Evolutionary conservation across 2,329 filamentous ascomycete genomes (phyloP).

Genomic region (Dothistroma pini): DNA sequence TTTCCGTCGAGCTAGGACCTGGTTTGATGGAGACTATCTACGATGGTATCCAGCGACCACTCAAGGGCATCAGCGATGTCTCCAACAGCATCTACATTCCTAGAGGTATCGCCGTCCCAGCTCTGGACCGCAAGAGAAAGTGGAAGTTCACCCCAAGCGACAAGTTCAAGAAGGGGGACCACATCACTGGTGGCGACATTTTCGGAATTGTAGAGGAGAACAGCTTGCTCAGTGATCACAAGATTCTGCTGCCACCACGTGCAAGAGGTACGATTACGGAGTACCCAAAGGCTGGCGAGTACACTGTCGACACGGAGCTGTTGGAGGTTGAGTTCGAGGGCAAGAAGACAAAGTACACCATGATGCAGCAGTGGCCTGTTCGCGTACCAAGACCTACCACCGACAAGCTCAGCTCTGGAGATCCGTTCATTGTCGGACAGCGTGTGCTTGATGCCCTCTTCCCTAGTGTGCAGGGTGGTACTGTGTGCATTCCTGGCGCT

Average conservation of each 20-base stretch:
- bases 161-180: conserved; percentile 87
- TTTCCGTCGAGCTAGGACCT: conserved; percentile 95
- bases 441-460: conserved; percentile 95
- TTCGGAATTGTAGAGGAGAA: conserved; percentile 96
- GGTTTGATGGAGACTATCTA: conserved; percentile 99
- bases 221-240: conserved; percentile 89
- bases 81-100: conserved; percentile 96
- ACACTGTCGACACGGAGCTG: conserved; percentile 91
- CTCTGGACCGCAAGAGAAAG: conserved; percentile 85
- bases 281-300: conserved; percentile 84
- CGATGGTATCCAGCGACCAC: conserved; percentile 95
- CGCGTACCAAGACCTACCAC: conserved; percentile 89
- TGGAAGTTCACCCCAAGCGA: conserved; percentile 85
- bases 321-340: conserved; percentile 97
- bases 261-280: conserved; percentile 88
- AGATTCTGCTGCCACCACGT: conserved; percentile 84
- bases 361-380: conserved; percentile 99
- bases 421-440: conserved; percentile 94
- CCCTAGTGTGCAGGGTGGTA: conserved; percentile 94
- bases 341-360: conserved; percentile 86
- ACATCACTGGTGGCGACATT: conserved; percentile 93
- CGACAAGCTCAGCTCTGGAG: conserved; percentile 85
- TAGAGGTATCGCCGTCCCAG: conserved; percentile 82
- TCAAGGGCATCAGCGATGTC: conserved; percentile 73
- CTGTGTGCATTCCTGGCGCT: conserved; percentile 94